Percentiles rank a stretch among this genome's conserved stretches.
phyloP scores from a whole-genome alignment of 495 filamentous ascomycete genomes.

The Trichocladium uniseriatum region DNA sequence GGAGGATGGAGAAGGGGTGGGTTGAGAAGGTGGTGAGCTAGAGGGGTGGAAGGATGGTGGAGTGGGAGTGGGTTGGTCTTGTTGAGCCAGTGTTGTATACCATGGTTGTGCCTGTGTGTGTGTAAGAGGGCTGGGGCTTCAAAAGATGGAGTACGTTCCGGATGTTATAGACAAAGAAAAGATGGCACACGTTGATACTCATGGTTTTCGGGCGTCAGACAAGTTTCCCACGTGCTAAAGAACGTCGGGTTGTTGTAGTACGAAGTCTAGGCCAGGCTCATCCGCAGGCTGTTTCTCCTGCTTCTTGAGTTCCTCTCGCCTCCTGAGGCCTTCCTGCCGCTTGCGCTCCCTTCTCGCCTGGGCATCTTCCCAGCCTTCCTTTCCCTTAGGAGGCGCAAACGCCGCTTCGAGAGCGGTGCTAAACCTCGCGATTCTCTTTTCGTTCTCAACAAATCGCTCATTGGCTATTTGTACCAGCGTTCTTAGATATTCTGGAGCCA shows the following conservation, averaged over 20 bases:
- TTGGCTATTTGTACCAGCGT: conserved; percentile 61
- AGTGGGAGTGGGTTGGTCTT: not conserved
- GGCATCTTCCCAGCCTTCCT: conserved; percentile 48
- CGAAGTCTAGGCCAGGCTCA: conserved; percentile 11
- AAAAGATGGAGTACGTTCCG: not conserved
- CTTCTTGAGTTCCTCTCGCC: conserved; percentile 31
- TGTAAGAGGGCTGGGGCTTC: not conserved
- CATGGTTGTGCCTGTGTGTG: not conserved
- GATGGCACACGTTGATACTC: not conserved
- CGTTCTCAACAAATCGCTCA: conserved; percentile 66
- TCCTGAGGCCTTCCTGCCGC: conserved; percentile 50
- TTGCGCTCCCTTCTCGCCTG: conserved; percentile 49
- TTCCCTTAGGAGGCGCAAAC: conserved; percentile 15
- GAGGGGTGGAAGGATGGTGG: not conserved
- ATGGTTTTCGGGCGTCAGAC: not conserved
- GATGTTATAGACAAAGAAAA: conserved; percentile 5
- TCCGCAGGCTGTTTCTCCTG: conserved; percentile 3
- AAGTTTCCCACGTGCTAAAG: not conserved
- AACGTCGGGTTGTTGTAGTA: conserved; percentile 11
- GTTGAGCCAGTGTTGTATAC: conserved; percentile 1
- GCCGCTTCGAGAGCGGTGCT: conserved; percentile 32
- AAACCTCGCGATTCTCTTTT: conserved; percentile 58
- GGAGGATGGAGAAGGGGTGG: conserved; percentile 74
- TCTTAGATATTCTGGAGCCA: conserved; percentile 50
- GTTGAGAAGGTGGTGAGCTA: conserved; percentile 66